Percentiles rank a stretch among this genome's conserved stretches.
Conservation (phyloP, 495 filamentous ascomycete genomes). For the Darksidea phi region DNA sequence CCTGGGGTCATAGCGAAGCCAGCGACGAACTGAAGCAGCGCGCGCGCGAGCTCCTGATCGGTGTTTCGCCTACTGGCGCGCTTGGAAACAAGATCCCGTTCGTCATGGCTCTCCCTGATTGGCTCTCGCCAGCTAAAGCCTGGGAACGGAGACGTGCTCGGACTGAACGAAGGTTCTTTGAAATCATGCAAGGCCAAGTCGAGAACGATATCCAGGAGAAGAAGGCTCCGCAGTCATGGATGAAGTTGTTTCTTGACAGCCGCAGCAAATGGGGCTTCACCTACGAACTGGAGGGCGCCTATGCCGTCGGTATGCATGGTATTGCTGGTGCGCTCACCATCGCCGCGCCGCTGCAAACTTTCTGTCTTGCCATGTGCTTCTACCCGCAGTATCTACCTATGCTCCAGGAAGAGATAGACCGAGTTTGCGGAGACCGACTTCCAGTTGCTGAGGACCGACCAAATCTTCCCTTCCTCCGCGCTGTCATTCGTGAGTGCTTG, state of each 20-base stretch:
- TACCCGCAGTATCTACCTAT: constrained; percentile 56
- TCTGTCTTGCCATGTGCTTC: constrained; percentile 59
- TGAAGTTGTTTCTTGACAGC: constrained; percentile 39
- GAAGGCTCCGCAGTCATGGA: constrained; percentile 40
- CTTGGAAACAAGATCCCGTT: constrained; percentile 51
- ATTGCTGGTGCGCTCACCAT: constrained; percentile 46
- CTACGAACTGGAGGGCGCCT: constrained; percentile 46
- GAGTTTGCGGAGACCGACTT: constrained; percentile 47
- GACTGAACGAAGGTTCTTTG: constrained; percentile 41
- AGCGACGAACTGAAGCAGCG: constrained; percentile 52
- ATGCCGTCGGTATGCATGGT: constrained; percentile 44
- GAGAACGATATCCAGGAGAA: constrained; percentile 35
- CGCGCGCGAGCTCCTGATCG: constrained; percentile 58
- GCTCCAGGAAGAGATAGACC: constrained; percentile 57
- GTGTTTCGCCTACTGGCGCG: constrained; percentile 57
- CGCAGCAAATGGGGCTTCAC: constrained; percentile 36
- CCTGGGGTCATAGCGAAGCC: constrained; percentile 56
- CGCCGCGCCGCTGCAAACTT: constrained; percentile 56
- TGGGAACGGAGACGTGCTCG: constrained; percentile 39
- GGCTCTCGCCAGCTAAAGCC: constrained; percentile 39
- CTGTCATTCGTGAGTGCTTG: constrained; percentile 60
- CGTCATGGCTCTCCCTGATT: constrained; percentile 40
- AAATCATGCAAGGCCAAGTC: constrained; percentile 40
- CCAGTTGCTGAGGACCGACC: constrained; percentile 39
- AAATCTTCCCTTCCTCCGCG: constrained; percentile 49